Conservation (phyloP, 805 yeast species). For the Nakazawaea holstii region DNA sequence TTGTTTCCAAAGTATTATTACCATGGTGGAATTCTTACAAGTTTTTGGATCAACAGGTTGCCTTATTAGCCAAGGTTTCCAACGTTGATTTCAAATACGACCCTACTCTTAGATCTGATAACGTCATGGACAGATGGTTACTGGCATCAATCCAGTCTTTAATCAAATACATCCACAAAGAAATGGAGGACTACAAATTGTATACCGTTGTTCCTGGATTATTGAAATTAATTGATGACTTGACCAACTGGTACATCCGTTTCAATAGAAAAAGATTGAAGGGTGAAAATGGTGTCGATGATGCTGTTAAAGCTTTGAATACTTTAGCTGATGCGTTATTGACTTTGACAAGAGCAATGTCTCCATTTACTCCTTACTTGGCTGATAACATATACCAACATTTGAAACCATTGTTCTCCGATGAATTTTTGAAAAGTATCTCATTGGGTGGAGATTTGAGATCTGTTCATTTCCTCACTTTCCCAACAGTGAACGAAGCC, state of each 20-base stretch:
- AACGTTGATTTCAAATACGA: conserved; percentile 70
- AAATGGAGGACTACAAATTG: conserved; percentile 85
- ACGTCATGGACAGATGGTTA: conserved; percentile 98
- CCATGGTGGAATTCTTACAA: conserved; percentile 99
- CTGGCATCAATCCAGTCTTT: conserved; percentile 94
- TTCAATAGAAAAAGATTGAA: conserved; percentile 96
- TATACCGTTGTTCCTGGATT: conserved; percentile 95
- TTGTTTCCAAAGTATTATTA: conserved; percentile 87
- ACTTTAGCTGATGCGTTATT: conserved; percentile 86
- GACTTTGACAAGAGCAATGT: conserved; percentile 92
- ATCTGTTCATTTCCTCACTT: conserved; percentile 92
- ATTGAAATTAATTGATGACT: conserved; percentile 81
- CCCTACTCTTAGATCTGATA: conserved; percentile 56
- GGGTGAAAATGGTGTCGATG: conserved; percentile 86
- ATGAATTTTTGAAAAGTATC: conserved; percentile 40
- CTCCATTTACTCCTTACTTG: conserved; percentile 97
- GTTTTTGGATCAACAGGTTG: conserved; percentile 92
- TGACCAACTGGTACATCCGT: conserved; percentile 98
- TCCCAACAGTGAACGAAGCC: conserved; percentile 78
- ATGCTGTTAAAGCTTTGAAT: conserved; percentile 82
- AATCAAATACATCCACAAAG: conserved; percentile 77
- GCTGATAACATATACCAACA: conserved; percentile 84
- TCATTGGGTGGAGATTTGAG: conserved; percentile 51
- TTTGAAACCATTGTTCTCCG: conserved; percentile 58
- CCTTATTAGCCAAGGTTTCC: conserved; percentile 72